A percentile compares a stretch with the other conserved stretches of the same genome.
Evolutionary conservation across 306 rosid genomes (phyloP).

Genomic region (Pterocarpus santalinus): DNA sequence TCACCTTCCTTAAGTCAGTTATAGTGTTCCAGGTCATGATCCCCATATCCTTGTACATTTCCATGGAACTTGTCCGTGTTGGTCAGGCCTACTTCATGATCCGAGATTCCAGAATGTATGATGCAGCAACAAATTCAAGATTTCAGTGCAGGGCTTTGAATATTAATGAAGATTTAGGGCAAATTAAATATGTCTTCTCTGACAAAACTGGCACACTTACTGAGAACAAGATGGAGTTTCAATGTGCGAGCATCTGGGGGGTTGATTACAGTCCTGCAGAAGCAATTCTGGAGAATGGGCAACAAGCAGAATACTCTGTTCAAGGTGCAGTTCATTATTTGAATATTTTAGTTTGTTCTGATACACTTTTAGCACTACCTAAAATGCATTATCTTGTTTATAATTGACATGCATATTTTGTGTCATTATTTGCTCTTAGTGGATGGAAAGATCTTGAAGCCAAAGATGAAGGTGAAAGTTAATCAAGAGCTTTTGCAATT

Average conservation of each 20-base stretch:
- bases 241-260: constrained; percentile 88
- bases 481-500: constrained; percentile 69
- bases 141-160: constrained; percentile 97
- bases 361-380: constrained; percentile 1
- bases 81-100: constrained; percentile 98
- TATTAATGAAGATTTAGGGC: constrained; percentile 97
- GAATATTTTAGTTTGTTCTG: constrained; percentile 14
- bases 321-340: constrained; percentile 59
- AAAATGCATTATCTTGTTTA: not conserved
- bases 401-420: constrained; percentile 39
- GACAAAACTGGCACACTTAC: constrained; percentile 99
- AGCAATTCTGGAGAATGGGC: constrained; percentile 44
- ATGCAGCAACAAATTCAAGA: constrained; percentile 75
- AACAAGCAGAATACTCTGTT: constrained; percentile 60
- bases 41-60: constrained; percentile 92
- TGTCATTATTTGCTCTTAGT: constrained; percentile 56
- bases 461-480: constrained; percentile 83
- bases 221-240: constrained; percentile 98
- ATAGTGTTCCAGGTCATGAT: constrained; percentile 97
- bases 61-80: constrained; percentile 95
- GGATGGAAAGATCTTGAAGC: constrained; percentile 72
- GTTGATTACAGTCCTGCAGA: constrained; percentile 68
- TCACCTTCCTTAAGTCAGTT: constrained; percentile 93
- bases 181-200: constrained; percentile 88
- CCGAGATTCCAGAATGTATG: constrained; percentile 78